phyloP scores from a whole-genome alignment of 805 yeast genomes.

The Isabelozyma pseudorhagii region DNA sequence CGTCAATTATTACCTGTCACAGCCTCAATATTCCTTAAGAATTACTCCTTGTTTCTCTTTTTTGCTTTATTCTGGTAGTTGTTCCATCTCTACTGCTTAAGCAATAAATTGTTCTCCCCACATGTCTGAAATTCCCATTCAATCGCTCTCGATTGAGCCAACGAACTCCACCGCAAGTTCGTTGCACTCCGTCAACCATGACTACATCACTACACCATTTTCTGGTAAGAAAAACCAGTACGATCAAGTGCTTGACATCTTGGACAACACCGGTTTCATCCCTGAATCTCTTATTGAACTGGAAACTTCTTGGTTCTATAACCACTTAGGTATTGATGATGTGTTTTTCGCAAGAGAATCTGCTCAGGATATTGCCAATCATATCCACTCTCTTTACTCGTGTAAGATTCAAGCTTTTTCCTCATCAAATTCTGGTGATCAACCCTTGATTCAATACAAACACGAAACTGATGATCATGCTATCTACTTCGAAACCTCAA shows the following conservation, averaged over 20 bases:
- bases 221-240: slow-evolving; percentile 79
- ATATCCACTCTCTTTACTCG: slow-evolving; percentile 85
- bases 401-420: slow-evolving; percentile 83
- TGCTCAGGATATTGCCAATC: slow-evolving; percentile 74
- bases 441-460: slow-evolving; percentile 70
- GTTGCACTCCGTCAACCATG: slow-evolving; percentile 38
- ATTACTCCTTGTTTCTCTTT: not conserved
- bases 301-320: slow-evolving; percentile 89
- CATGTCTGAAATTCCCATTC: slow-evolving; percentile 10
- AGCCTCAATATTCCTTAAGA: too few species aligned
- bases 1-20: not conserved
- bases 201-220: slow-evolving; percentile 74
- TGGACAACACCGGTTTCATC: slow-evolving; percentile 82
- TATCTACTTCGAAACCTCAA: slow-evolving; percentile 80
- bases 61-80: not conserved
- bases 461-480: slow-evolving; percentile 84
- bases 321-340: slow-evolving; percentile 84
- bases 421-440: slow-evolving; percentile 10
- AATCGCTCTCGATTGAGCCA: slow-evolving; percentile 20
- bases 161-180: slow-evolving; percentile 29
- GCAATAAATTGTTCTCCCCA: not conserved
- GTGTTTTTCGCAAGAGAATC: slow-evolving; percentile 86
- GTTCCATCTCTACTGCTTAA: not conserved
- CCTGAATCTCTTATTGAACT: slow-evolving; percentile 83
- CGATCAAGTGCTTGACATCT: slow-evolving; percentile 73